Evolutionary conservation across 2,329 filamentous ascomycete genomes (phyloP).

Genomic region (Eurotiales sp.): DNA sequence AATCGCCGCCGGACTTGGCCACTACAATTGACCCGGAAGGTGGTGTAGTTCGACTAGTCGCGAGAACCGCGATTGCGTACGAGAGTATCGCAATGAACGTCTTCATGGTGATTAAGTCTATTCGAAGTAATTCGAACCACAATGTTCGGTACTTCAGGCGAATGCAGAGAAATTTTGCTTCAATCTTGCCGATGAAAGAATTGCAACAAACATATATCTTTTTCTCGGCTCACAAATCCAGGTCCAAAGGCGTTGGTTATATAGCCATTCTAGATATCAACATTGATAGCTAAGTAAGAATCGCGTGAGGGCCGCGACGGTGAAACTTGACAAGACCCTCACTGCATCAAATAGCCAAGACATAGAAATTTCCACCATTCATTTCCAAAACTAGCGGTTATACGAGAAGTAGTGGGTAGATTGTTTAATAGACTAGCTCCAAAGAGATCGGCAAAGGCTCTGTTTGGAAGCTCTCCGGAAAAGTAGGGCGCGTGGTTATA

Average conservation of each 20-base stretch:
- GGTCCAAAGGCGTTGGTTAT: background rate
- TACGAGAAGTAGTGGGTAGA: background rate
- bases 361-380: slow-evolving; percentile 8
- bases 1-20: slow-evolving; percentile 23
- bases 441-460: background rate
- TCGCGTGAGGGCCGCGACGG: background rate
- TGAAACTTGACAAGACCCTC: background rate
- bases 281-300: too few species aligned
- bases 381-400: background rate
- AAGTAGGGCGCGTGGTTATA: background rate
- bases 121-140: too few species aligned
- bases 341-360: background rate
- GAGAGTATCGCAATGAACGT: slow-evolving; percentile 12
- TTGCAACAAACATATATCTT: too few species aligned
- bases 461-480: background rate
- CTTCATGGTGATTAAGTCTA: slow-evolving; percentile 6
- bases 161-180: too few species aligned
- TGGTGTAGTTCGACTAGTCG: slow-evolving; percentile 22
- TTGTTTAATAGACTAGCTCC: background rate
- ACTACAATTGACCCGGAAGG: slow-evolving; percentile 24
- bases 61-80: slow-evolving; percentile 19
- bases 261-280: background rate
- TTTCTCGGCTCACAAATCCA: too few species aligned
- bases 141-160: too few species aligned
- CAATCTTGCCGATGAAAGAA: too few species aligned